Evolutionary conservation across 345 rosid genomes (phyloP), one percentile per base, ranked within the genome.

Genomic region (Linum lewisii): DNA sequence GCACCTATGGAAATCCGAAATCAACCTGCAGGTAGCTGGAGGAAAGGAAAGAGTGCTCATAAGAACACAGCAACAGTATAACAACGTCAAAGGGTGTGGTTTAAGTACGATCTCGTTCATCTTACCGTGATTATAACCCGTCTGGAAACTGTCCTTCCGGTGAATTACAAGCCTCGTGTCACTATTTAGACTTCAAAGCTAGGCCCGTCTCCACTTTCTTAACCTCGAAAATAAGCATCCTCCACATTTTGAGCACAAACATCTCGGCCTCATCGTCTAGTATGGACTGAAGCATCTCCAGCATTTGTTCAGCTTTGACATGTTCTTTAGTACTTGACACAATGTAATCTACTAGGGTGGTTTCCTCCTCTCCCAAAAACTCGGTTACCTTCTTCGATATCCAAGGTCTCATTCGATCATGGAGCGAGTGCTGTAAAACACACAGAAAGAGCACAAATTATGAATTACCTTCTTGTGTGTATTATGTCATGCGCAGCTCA

Each of bases 221-320:
- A 57, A 89, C 84, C 72, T 93, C 97, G 62, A 85, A 93, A 70
- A 93, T 89, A 44, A 89, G 95, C 99, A 93, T 89, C 76, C 99
- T 85, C 96, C 97, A 89, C 99, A 93, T 87, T 77, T 93, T 93
- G 54, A 93, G 90, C 64, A 93, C 97, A 79, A 93, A 93, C 96
- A 93, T 87, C 74, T 93, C 97, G 10, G 99, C 97, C 74, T 93
- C 97, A 44, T 89, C 97, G 16, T 89, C 97, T 66, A 93, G 71
- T 64, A 93, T 89, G 6, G 86, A 66, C 67, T 93, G 90, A 65
- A 93, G 82, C 51, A 75, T 75, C 84, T 87, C 97, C 79, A 89
- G 83, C 97, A 93, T 89, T 65, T 90, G 82, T 23, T 95, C 67
- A 6, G 99, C 99, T 74, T 84, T 79, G 57, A 89, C 85, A 38